Base-by-base conservation (phyloP, 176 grass and related monocot species). In the Oryza coarctata region DNA sequence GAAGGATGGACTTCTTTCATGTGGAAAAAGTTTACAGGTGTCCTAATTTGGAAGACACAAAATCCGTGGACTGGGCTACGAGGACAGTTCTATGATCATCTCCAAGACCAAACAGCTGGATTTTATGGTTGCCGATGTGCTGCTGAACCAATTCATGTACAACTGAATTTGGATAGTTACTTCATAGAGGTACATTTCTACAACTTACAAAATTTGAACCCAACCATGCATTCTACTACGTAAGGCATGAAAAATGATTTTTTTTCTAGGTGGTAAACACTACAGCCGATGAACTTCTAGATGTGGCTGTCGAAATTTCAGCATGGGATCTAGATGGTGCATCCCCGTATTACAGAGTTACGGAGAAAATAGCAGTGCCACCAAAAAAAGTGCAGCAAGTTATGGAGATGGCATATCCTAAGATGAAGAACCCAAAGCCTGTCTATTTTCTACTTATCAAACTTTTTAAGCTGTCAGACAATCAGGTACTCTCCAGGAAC, bases 1-100 rank as follows among this genome's bases (percentile, higher is more conserved):
- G 96, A 99, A 89, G 96, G 96, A 88, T 95, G 96, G 93, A 99
- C 93, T 70, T 98, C 96, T 84, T 86, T 83, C 77, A 97, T 97
- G 94, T 97, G 94, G 94, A 94, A 86, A 70, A 97, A 97, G 65
- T 97, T 92, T 70, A 97, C 94, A 57, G 94, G 94, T 66, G 85
- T 97, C 71, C 77, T 97, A 52, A 97, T 97, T 90, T 97, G 94
- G 94, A 97, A 97, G 88, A 94, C 92, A 12, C 92, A 97, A 58
- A 97, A 97, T 71, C 93, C 96, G 76, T 99, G 96, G 93, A 99
- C 89, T 62, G 96, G 96, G 75, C 85, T 98, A 58, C 83, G 93
- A 84, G 96, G 96, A 39, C 96, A 98, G 76, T 95, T 98, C 76
- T 98, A 98, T 71, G 93, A 98, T 82, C 96, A 98, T 74, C 93